Evolutionary conservation across 306 rosid species (phyloP).

Genomic region (Corylus avellana): DNA sequence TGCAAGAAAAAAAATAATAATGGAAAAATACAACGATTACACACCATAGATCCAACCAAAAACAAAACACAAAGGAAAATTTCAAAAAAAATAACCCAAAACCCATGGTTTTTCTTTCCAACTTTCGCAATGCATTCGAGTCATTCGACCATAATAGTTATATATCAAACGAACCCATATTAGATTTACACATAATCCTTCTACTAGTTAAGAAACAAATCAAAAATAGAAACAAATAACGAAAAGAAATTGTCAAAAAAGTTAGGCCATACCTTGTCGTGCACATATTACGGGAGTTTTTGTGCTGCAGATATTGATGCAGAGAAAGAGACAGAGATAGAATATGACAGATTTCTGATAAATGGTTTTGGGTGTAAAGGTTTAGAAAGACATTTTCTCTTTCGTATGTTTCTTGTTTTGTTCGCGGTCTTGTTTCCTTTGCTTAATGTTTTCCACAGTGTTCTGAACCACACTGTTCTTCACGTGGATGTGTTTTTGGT

Average conservation of each 20-base stretch:
- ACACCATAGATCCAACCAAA: background rate
- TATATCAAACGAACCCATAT: slow-evolving; percentile 24
- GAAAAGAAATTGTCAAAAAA: background rate
- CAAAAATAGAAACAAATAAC: background rate
- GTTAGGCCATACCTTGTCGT: background rate
- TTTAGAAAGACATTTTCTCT: background rate
- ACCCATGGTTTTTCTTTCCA: background rate
- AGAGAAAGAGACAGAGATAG: background rate
- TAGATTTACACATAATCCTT: slow-evolving; percentile 9
- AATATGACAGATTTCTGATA: background rate
- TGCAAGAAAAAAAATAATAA: background rate
- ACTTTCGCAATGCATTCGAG: slow-evolving; percentile 21
- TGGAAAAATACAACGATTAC: background rate
- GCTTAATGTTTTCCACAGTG: background rate
- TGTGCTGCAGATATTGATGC: background rate
- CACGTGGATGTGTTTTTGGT: background rate
- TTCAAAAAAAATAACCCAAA: background rate
- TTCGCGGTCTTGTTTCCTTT: background rate
- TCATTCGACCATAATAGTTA: slow-evolving; percentile 12
- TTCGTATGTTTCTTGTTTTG: background rate
- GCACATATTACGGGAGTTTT: background rate
- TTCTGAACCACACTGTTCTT: background rate
- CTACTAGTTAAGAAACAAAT: background rate
- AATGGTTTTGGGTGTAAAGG: background rate
- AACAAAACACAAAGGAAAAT: background rate